Conservation (phyloP, 2,329 filamentous ascomycete species). For the Ustilaginoidea virens region DNA sequence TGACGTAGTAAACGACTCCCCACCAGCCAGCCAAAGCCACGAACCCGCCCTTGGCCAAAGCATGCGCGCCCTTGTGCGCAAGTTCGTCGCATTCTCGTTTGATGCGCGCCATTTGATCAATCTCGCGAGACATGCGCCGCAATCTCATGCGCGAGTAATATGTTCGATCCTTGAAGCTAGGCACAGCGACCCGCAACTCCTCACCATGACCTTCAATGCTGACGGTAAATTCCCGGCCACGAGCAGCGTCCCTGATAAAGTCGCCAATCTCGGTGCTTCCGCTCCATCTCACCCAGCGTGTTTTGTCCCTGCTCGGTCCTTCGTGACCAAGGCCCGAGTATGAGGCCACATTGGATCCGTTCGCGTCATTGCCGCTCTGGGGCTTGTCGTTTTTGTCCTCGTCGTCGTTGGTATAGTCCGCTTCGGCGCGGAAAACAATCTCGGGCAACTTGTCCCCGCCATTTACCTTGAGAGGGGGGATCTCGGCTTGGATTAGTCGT, state of each 20-base stretch:
- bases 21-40: slow-evolving; percentile 62
- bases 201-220: slow-evolving; percentile 53
- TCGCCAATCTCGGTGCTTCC: slow-evolving; percentile 82
- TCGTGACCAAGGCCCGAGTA: slow-evolving; percentile 59
- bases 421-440: slow-evolving; percentile 68
- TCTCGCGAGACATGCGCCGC: slow-evolving; percentile 51
- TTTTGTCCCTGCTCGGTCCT: slow-evolving; percentile 26
- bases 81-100: slow-evolving; percentile 70
- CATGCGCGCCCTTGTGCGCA: slow-evolving; percentile 63
- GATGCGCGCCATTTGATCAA: slow-evolving; percentile 54
- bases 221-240: slow-evolving; percentile 72
- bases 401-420: slow-evolving; percentile 38
- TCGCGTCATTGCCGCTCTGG: slow-evolving; percentile 11
- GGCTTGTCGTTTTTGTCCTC: slow-evolving; percentile 1
- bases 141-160: slow-evolving; percentile 71
- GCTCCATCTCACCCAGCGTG: slow-evolving; percentile 69
- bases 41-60: slow-evolving; percentile 68
- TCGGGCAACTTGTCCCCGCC: slow-evolving; percentile 54
- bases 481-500: slow-evolving; percentile 73
- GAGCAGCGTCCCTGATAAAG: slow-evolving; percentile 80
- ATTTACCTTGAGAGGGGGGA: slow-evolving; percentile 52
- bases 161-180: slow-evolving; percentile 80
- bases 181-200: slow-evolving; percentile 66
- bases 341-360: slow-evolving; percentile 39
- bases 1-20: slow-evolving; percentile 62